These are phyloP conservation scores for Clonostachys rosea DNA, from an alignment of 2,329 filamentous ascomycete species.

Conservation along the genomic window DNA sequence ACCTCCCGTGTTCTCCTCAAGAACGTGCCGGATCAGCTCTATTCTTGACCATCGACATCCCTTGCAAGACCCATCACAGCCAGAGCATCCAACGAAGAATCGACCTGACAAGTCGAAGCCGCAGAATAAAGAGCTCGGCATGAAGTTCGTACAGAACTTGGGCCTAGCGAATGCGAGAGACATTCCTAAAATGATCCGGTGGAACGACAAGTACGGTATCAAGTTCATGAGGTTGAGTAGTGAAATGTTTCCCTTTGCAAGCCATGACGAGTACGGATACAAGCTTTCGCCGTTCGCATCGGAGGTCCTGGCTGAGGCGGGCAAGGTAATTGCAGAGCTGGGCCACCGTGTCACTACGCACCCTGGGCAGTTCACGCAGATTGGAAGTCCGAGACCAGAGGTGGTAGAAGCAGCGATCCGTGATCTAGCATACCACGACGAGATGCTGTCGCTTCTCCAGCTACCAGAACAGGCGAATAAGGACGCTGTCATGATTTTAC, in stretches of 20 bases:
- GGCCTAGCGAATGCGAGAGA: constrained; percentile 81
- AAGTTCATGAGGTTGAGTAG: constrained; percentile 89
- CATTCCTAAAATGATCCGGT: constrained; percentile 78
- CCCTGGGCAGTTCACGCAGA: constrained; percentile 88
- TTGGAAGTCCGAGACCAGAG: constrained; percentile 74
- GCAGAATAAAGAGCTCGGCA: constrained; percentile 61
- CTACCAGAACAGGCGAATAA: constrained; percentile 74
- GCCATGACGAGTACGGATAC: constrained; percentile 83
- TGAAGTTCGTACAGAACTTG: constrained; percentile 69
- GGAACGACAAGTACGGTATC: constrained; percentile 91
- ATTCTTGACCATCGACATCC: constrained; percentile 88
- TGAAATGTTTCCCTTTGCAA: constrained; percentile 97
- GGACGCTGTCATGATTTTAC: constrained; percentile 90
- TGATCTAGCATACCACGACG: constrained; percentile 84
- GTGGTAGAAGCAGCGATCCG: constrained; percentile 75
- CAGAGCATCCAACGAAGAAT: constrained; percentile 81
- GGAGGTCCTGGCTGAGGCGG: constrained; percentile 70
- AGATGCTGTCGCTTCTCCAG: constrained; percentile 73
- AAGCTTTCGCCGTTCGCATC: constrained; percentile 78
- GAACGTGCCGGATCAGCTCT: constrained; percentile 86
- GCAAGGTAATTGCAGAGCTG: constrained; percentile 69
- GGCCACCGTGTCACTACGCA: constrained; percentile 87
- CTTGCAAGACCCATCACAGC: constrained; percentile 67
- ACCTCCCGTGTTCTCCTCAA: constrained; percentile 82
- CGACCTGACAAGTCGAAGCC: constrained; percentile 71